Evolutionary conservation across 2,329 filamentous ascomycete species (phyloP).

Genomic region (Hymenoscyphus repandus): DNA sequence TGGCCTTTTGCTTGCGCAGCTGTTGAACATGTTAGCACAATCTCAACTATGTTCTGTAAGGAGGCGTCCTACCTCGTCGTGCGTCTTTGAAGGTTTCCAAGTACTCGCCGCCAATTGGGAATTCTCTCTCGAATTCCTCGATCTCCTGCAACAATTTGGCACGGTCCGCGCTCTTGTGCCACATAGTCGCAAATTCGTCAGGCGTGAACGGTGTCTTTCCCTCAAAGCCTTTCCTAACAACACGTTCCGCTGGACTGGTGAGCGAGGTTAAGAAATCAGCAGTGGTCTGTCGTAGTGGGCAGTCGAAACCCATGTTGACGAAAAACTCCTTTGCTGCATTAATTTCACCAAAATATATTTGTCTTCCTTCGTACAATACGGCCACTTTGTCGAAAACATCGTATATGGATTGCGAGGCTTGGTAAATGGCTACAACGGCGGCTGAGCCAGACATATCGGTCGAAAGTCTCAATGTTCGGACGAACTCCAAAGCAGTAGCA

Average conservation of each 20-base stretch:
- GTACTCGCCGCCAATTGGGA: constrained; percentile 42
- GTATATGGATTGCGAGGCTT: constrained; percentile 64
- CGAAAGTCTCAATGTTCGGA: constrained; percentile 57
- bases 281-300: constrained; percentile 50
- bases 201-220: constrained; percentile 58
- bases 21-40: background rate
- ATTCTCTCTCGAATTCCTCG: constrained; percentile 22
- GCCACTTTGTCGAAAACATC: constrained; percentile 72
- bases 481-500: constrained; percentile 67
- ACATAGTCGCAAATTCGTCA: constrained; percentile 60
- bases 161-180: constrained; percentile 41
- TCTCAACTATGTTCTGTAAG: background rate
- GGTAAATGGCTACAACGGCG: constrained; percentile 64
- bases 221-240: constrained; percentile 51
- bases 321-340: constrained; percentile 61
- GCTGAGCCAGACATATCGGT: constrained; percentile 60
- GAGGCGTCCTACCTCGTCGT: constrained; percentile 25
- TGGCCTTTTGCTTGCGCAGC: constrained; percentile 29
- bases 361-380: constrained; percentile 70
- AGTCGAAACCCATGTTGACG: constrained; percentile 65
- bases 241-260: constrained; percentile 49
- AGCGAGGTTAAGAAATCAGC: constrained; percentile 75
- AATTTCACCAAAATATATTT: constrained; percentile 69
- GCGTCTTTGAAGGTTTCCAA: constrained; percentile 37
- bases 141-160: constrained; percentile 37